These are phyloP conservation scores for Seiridium unicorne DNA, from an alignment of 2,329 filamentous ascomycete genomes.

Conservation along the genomic window DNA sequence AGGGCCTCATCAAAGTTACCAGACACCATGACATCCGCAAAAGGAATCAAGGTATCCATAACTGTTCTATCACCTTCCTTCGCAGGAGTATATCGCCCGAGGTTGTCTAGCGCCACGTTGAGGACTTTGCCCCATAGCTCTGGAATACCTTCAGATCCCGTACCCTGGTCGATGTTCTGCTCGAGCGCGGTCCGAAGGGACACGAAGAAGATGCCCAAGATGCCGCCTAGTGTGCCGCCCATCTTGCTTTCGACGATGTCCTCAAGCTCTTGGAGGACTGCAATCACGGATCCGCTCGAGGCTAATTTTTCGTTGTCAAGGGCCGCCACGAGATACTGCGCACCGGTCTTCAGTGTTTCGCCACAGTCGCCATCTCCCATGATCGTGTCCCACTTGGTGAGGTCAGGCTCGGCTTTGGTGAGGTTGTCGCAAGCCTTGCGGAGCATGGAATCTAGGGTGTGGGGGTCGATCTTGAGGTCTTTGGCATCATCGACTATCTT, in stretches of 20 bases:
- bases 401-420: constrained; percentile 57
- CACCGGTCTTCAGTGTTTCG: constrained; percentile 57
- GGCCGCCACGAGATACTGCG: constrained; percentile 45
- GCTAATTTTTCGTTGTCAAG: constrained; percentile 36
- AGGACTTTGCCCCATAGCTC: constrained; percentile 44
- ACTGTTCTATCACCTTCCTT: constrained; percentile 55
- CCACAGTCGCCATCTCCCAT: constrained; percentile 69
- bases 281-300: constrained; percentile 42
- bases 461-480: constrained; percentile 51
- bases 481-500: constrained; percentile 34
- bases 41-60: constrained; percentile 57
- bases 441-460: constrained; percentile 52
- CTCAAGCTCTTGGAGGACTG: constrained; percentile 47
- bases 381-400: constrained; percentile 61
- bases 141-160: constrained; percentile 26
- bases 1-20: constrained; percentile 56
- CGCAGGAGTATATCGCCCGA: constrained; percentile 53
- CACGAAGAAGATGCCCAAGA: constrained; percentile 45
- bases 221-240: constrained; percentile 37
- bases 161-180: constrained; percentile 29
- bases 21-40: constrained; percentile 44
- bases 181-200: constrained; percentile 35
- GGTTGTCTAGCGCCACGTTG: constrained; percentile 39
- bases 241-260: constrained; percentile 56
- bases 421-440: constrained; percentile 51